phyloP scores from a whole-genome alignment of 768 basidiomycete species.

The Trametopsis cervina region DNA sequence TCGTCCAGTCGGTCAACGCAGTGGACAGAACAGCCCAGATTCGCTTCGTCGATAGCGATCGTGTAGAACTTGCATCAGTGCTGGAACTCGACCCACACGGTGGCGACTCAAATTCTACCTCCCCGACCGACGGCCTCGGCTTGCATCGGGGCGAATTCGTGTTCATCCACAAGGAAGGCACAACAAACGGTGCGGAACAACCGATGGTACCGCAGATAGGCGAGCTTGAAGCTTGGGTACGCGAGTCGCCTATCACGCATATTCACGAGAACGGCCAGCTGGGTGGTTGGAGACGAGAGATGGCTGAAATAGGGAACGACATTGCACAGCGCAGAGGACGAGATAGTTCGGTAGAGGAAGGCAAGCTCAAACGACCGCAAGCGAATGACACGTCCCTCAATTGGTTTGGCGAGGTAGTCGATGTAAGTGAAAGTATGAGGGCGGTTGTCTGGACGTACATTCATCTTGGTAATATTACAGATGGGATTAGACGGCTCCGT shows the following conservation, averaged over 20 bases:
- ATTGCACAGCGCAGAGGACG: slow-evolving; percentile 45
- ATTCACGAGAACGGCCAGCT: slow-evolving; percentile 40
- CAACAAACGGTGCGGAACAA: slow-evolving; percentile 62
- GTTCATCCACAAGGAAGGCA: slow-evolving; percentile 62
- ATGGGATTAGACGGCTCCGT: slow-evolving; percentile 69
- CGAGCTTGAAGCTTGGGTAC: slow-evolving; percentile 76
- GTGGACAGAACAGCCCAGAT: slow-evolving; percentile 64
- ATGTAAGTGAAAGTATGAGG: too few relatives aligned
- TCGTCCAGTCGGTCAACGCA: slow-evolving; percentile 76
- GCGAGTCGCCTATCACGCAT: slow-evolving; percentile 40
- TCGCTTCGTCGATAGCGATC: slow-evolving; percentile 45
- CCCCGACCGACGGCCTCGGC: slow-evolving; percentile 58
- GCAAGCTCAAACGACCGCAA: slow-evolving; percentile 36
- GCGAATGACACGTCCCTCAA: slow-evolving; percentile 36
- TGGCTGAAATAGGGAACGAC: slow-evolving; percentile 56
- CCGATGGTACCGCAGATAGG: slow-evolving; percentile 82
- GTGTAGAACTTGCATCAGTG: slow-evolving; percentile 64
- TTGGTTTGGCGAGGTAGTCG: slow-evolving; percentile 88
- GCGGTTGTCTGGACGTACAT: too few relatives aligned
- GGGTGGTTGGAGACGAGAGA: slow-evolving; percentile 64
- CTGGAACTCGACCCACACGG: slow-evolving; percentile 89
- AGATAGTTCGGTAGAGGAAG: slow-evolving; percentile 29
- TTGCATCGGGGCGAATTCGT: slow-evolving; percentile 82
- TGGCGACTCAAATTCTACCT: slow-evolving; percentile 39
- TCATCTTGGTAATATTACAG: slow-evolving; percentile 28